Evolutionary conservation across 768 basidiomycete genomes (phyloP).

Genomic region (Termitomyces bulborhizus): DNA sequence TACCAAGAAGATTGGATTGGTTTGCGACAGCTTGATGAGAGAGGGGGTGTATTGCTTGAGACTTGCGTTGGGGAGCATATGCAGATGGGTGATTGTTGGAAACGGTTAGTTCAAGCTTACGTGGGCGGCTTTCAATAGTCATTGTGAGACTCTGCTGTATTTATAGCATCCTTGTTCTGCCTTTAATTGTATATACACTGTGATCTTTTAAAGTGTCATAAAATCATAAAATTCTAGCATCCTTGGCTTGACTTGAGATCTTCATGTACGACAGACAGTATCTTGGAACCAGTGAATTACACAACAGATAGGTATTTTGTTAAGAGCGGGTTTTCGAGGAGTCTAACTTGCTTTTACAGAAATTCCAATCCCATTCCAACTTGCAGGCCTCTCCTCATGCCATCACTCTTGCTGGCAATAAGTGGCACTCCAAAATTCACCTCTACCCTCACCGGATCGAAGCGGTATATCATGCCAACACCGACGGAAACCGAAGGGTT

Average conservation of each 20-base stretch:
- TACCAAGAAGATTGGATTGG: conserved; percentile 84
- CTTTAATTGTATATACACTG: too few relatives aligned
- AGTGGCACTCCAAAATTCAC: conserved; percentile 85
- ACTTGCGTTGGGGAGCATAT: conserved; percentile 75
- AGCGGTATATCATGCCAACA: conserved; percentile 75
- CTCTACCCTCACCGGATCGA: conserved; percentile 82
- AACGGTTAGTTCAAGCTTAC: conserved; percentile 39
- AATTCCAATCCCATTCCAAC: conserved; percentile 81
- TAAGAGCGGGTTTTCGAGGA: not conserved
- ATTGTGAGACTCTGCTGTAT: too few relatives aligned
- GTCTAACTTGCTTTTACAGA: not conserved
- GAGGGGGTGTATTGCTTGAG: conserved; percentile 49
- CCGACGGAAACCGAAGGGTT: conserved; percentile 76
- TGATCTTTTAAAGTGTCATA: too few relatives aligned
- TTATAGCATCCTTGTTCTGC: not conserved
- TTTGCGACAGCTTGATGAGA: conserved; percentile 61
- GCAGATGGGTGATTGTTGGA: conserved; percentile 62
- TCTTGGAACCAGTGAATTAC: not conserved
- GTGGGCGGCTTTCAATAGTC: conserved; percentile 21
- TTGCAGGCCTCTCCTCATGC: conserved; percentile 63
- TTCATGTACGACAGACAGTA: not conserved
- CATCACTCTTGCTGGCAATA: conserved; percentile 61
- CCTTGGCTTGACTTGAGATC: not conserved
- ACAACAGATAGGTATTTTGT: not conserved
- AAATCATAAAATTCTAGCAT: too few relatives aligned